Percentiles rank a stretch among this genome's conserved stretches.
Evolutionary conservation across 2,329 filamentous ascomycete species (phyloP).

Genomic region (Huntiella omanensis): DNA sequence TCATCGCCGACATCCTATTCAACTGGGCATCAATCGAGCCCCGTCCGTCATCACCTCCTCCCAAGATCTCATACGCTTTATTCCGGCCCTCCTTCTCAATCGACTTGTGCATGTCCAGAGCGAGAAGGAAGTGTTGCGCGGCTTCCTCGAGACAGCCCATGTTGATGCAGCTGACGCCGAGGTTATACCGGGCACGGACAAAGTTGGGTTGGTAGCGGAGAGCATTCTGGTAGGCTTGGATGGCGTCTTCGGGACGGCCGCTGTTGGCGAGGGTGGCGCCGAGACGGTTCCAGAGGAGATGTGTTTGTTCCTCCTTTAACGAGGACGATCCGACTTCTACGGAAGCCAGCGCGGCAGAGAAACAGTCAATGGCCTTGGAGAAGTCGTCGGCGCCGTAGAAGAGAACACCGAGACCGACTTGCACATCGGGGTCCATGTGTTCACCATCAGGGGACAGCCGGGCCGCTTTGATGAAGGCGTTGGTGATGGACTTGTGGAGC

Average conservation of each 20-base stretch:
- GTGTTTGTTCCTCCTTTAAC: constrained; percentile 72
- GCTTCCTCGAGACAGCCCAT: constrained; percentile 90
- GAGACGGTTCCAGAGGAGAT: constrained; percentile 92
- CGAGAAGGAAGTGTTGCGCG: constrained; percentile 77
- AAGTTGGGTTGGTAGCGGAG: constrained; percentile 86
- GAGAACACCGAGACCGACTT: constrained; percentile 87
- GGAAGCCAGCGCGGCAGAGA: constrained; percentile 72
- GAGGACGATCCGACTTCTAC: constrained; percentile 58
- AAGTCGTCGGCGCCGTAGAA: constrained; percentile 98
- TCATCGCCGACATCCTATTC: constrained; percentile 80
- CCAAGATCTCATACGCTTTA: constrained; percentile 67
- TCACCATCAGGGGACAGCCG: constrained; percentile 81
- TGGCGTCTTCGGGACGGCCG: constrained; percentile 84
- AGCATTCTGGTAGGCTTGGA: constrained; percentile 87
- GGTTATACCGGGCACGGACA: constrained; percentile 88
- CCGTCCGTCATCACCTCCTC: constrained; percentile 24
- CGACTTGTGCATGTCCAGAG: constrained; percentile 86
- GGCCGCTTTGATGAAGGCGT: constrained; percentile 79
- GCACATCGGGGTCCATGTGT: constrained; percentile 96
- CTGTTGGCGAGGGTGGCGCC: constrained; percentile 92
- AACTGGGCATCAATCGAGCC: constrained; percentile 46
- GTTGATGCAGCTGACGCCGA: constrained; percentile 93
- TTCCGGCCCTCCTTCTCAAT: constrained; percentile 73
- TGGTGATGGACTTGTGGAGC: constrained; percentile 77
- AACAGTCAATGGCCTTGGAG: constrained; percentile 97